Evolutionary conservation across 2,329 filamentous ascomycete genomes (phyloP).

Genomic region (Capronia epimyces): DNA sequence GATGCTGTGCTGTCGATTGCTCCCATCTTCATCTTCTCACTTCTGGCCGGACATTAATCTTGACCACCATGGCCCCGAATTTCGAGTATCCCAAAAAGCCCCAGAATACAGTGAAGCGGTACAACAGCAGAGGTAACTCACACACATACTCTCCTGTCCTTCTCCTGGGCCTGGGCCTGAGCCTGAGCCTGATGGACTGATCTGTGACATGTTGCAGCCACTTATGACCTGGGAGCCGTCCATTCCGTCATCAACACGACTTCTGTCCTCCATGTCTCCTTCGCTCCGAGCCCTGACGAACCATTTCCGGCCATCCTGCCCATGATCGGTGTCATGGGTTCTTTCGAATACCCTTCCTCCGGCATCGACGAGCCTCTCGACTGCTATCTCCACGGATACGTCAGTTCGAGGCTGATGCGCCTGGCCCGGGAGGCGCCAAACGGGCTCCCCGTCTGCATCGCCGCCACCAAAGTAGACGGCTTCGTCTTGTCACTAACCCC

Average conservation of each 20-base stretch:
- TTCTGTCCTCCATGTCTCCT: slow-evolving; percentile 75
- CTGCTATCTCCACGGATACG: slow-evolving; percentile 79
- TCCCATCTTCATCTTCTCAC: neutral
- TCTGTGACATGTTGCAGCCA: slow-evolving; percentile 44
- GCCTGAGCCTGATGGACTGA: neutral
- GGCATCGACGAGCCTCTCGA: slow-evolving; percentile 61
- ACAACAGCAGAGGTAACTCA: slow-evolving; percentile 56
- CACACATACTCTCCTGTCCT: too few species aligned
- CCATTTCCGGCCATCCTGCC: slow-evolving; percentile 73
- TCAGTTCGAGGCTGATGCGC: slow-evolving; percentile 71
- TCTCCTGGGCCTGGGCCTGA: neutral
- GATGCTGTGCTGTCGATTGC: neutral
- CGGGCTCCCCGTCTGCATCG: slow-evolving; percentile 65
- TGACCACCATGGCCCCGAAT: slow-evolving; percentile 37
- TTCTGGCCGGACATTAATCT: neutral
- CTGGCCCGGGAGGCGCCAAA: slow-evolving; percentile 46
- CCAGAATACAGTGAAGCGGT: slow-evolving; percentile 62
- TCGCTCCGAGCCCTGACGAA: slow-evolving; percentile 55
- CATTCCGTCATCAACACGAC: slow-evolving; percentile 68
- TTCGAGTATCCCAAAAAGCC: slow-evolving; percentile 57
- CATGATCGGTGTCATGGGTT: slow-evolving; percentile 80
- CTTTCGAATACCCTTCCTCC: slow-evolving; percentile 59
- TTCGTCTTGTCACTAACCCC: slow-evolving; percentile 74
- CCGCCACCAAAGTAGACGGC: slow-evolving; percentile 71
- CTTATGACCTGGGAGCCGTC: slow-evolving; percentile 67